Evolutionary conservation across 768 basidiomycete species (phyloP).

Genomic region (Rhodotorula kratochvilovae): DNA sequence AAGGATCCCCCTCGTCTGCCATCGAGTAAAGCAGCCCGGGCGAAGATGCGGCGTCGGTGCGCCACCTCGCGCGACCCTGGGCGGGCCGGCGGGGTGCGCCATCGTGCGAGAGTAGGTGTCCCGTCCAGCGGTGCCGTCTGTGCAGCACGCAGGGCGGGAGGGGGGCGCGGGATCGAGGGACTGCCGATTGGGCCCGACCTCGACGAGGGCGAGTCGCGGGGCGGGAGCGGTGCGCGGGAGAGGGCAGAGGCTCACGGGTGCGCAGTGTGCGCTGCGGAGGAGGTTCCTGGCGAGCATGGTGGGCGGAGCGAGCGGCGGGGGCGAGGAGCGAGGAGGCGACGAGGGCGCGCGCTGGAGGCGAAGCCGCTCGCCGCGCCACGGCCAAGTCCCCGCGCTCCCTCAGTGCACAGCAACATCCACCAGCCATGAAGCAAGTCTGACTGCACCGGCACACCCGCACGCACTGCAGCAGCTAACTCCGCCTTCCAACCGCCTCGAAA

Average conservation of each 20-base stretch:
- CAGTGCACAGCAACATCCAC: neutral
- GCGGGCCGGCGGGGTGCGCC: neutral
- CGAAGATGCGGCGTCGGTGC: neutral
- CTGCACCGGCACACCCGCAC: no score
- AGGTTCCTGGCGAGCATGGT: conserved; percentile 10
- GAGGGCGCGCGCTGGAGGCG: neutral
- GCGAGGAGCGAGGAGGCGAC: neutral
- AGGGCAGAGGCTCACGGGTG: conserved; percentile 3
- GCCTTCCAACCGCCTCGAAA: neutral
- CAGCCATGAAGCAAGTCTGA: conserved; percentile 13
- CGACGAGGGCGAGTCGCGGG: neutral
- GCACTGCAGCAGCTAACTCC: neutral
- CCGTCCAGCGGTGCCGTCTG: no score
- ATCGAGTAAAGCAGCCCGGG: neutral
- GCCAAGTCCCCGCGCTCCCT: neutral
- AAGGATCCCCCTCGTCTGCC: no score
- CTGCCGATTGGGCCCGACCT: conserved; percentile 11
- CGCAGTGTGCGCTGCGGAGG: conserved; percentile 5
- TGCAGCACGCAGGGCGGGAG: neutral
- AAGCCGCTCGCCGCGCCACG: neutral
- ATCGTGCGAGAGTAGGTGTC: no score
- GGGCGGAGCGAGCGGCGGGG: neutral
- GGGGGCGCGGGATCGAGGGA: neutral
- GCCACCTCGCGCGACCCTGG: neutral
- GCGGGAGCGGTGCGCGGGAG: neutral